Evolutionary conservation across 2,329 filamentous ascomycete genomes (phyloP), one percentile per base, ranked within the genome.

Genomic region (Thielaviopsis populi): DNA sequence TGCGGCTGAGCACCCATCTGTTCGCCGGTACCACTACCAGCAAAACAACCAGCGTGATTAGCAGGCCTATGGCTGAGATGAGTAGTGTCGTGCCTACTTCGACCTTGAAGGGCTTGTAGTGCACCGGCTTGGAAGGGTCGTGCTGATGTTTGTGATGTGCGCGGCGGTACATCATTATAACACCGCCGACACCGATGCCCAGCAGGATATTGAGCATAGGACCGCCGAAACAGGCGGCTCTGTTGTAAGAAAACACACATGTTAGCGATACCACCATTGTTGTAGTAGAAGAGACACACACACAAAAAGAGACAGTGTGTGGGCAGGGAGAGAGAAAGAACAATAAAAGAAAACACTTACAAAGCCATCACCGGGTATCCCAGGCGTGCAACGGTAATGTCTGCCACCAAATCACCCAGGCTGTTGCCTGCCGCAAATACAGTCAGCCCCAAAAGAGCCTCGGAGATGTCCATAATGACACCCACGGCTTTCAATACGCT

Each of bases 351-450:
- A 60, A 13, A 80, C 80, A 80, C 80, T 75, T 74, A 83, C 79
- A 87, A 70, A 46, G 94, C 94, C 94, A 99, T 99, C 67, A 99
- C 91, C 0, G 94, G 94, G 74, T 91, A 96, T 2, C 94, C 94
- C 2, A 99, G 83, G 41, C 89, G 84, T 3, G 94, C 94, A 43
- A 99, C 88, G 0, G 94, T 99, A 63, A 97, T 88, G 72, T 99
- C 88, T 17, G 94, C 92, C 10, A 99, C 90, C 17, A 99, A 79
- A 70, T 99, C 94, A 43, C 94, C 92, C 8, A 97, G 80, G 8
- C 89, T 95, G 74, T 99, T 99, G 33, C 94, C 94, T 41, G 96
- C 90, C 1, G 94, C 94, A 73, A 99, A 99, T 63, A 99, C 86
- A 17, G 94, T 99, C 61, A 99, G 81, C 1, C 94, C 94, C 11